Evolutionary conservation across 2,329 filamentous ascomycete genomes (phyloP), one percentile per base, ranked within the genome.

Genomic region (Teratosphaeria destructans): DNA sequence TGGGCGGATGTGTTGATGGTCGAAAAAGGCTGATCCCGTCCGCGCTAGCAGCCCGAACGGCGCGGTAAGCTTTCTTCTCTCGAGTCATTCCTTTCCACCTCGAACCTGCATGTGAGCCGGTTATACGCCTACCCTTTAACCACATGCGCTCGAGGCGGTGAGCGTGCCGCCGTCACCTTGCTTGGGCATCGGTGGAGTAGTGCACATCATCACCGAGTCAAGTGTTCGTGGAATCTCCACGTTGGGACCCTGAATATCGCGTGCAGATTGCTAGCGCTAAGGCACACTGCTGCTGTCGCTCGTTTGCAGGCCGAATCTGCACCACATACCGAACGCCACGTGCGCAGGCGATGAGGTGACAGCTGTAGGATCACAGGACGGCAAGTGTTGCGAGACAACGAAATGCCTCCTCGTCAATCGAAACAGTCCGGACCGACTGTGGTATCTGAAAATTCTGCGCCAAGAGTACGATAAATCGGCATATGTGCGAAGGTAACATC

Each of bases 391-490:
- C 32, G 53, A 54, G 34, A 32, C 16, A 49, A 29, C 59, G 58
- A 58, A 6, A 73, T 73, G 71, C 67, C 71, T 55, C 71, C 71
- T 56, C 64, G 67, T 34, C 53, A 54, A 29, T 60, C 66, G 54
- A 70, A 68, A 60, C 70, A 69, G 59, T 55, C 65, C 27, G 71
- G 67, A 37, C 67, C 71, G 32, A 64, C 64, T 26, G 69, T 67
- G 61, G 69, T 68, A 59, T 60, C 62, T 29, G 65, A 66, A 59
- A 60, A 61, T 59, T 64, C 67, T 60, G 59, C 66, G 56, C 55
- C 66, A 32, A 70, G 66, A 62, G 70, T 70, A 65, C 56, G 60
- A 60, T 52, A 57, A 59, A 43, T 27, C 1, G 32, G 53, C 55
- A 61, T 39, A 39, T 55, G 29, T 52, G 32, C 27, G 14, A 47